phyloP scores from a whole-genome alignment of 2,329 filamentous ascomycete genomes.

The Ophiostoma angusticollis region DNA sequence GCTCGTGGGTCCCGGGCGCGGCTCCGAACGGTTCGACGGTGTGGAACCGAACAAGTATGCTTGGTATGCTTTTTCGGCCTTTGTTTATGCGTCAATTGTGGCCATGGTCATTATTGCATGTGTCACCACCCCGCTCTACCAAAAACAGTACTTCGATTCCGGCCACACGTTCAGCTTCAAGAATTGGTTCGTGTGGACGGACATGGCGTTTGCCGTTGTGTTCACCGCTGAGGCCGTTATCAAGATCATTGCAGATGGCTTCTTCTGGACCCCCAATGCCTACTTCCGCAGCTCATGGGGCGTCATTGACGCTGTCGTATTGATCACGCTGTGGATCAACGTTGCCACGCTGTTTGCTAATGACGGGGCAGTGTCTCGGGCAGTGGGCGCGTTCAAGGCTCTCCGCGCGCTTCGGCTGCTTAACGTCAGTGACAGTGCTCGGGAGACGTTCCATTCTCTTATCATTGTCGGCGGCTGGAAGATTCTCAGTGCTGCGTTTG shows the following conservation, averaged over 20 bases:
- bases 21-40: slow-evolving; percentile 75
- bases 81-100: slow-evolving; percentile 88
- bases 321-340: slow-evolving; percentile 92
- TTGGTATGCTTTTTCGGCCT: slow-evolving; percentile 88
- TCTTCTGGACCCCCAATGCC: slow-evolving; percentile 94
- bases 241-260: slow-evolving; percentile 89
- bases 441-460: slow-evolving; percentile 92
- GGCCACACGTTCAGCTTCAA: slow-evolving; percentile 44
- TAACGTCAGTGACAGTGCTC: slow-evolving; percentile 90
- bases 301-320: slow-evolving; percentile 81
- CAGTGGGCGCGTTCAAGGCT: slow-evolving; percentile 94
- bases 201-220: slow-evolving; percentile 75
- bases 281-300: slow-evolving; percentile 97
- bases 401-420: slow-evolving; percentile 79
- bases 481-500: slow-evolving; percentile 79
- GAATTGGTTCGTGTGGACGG: slow-evolving; percentile 94
- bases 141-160: slow-evolving; percentile 66
- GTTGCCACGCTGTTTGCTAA: slow-evolving; percentile 71
- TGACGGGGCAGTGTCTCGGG: slow-evolving; percentile 74
- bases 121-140: slow-evolving; percentile 86
- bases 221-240: slow-evolving; percentile 80
- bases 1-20: slow-evolving; percentile 82
- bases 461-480: slow-evolving; percentile 93
- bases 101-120: slow-evolving; percentile 97
- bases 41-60: slow-evolving; percentile 76